Evolutionary conservation across 305 asterid genomes (phyloP).

Genomic region (Fraxinus angustifolia): DNA sequence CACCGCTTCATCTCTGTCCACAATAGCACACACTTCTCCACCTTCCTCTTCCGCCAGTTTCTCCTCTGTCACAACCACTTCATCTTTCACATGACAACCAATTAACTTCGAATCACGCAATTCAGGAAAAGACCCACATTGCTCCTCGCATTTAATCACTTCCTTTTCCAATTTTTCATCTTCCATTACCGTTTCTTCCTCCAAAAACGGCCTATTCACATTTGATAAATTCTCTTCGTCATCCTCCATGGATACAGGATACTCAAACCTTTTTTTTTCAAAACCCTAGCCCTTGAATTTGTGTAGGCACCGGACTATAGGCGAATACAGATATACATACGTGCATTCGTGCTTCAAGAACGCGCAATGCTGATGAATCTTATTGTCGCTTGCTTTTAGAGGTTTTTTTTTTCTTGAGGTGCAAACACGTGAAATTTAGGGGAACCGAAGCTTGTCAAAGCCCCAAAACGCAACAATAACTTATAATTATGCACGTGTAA

Average conservation of each 20-base stretch:
- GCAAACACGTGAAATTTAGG: neutral
- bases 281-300: conserved; percentile 66
- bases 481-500: no score
- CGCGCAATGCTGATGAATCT: neutral
- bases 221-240: conserved; percentile 34
- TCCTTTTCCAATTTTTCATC: conserved; percentile 26
- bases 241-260: conserved; percentile 34
- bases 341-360: neutral
- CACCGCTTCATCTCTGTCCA: conserved; percentile 20
- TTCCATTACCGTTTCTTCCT: conserved; percentile 27
- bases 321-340: neutral
- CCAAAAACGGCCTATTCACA: conserved; percentile 28
- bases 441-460: neutral
- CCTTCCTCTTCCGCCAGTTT: conserved; percentile 23
- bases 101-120: conserved; percentile 27
- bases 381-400: neutral
- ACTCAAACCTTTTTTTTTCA: conserved; percentile 16
- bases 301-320: neutral
- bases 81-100: conserved; percentile 24
- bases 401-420: neutral
- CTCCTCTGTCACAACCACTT: conserved; percentile 23
- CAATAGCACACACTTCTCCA: conserved; percentile 20
- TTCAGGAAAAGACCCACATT: conserved; percentile 32
- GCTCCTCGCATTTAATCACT: conserved; percentile 21
- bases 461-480: neutral